Conservation (phyloP, 306 rosid species). For the Quercus glauca region DNA sequence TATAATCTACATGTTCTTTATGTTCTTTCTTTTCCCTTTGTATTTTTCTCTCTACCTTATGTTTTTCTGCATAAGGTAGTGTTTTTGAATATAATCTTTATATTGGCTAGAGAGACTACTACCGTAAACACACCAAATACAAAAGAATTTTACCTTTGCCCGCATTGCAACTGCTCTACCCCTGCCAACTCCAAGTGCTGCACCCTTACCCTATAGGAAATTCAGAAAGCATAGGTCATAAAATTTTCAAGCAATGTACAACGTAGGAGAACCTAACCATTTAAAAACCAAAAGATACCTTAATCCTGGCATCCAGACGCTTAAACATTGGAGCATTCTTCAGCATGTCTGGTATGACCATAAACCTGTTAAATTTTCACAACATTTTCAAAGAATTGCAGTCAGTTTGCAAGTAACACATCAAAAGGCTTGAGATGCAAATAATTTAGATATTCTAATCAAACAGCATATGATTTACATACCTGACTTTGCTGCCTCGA, state of each 20-base stretch:
- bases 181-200: constrained; percentile 97
- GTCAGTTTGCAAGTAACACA: not conserved
- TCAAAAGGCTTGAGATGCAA: not conserved
- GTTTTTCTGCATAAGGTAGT: too few relatives aligned
- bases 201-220: constrained; percentile 88
- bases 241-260: not conserved
- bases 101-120: not conserved
- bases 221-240: constrained; percentile 21
- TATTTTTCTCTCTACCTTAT: too few relatives aligned
- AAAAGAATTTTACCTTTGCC: constrained; percentile 54
- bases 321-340: constrained; percentile 99
- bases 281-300: constrained; percentile 44
- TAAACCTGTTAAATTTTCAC: constrained; percentile 54
- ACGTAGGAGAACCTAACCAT: not conserved
- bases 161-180: constrained; percentile 99
- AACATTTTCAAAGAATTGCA: constrained; percentile 6
- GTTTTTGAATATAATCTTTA: too few relatives aligned
- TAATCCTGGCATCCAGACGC: constrained; percentile 94
- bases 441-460: not conserved
- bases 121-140: not conserved
- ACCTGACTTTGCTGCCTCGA: constrained; percentile 99
- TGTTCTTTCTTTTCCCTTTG: too few relatives aligned
- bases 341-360: constrained; percentile 98
- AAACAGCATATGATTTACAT: constrained; percentile 10
- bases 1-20: too few relatives aligned